Evolutionary conservation across 2,329 filamentous ascomycete species (phyloP).

Genomic region (Aspergillus ustus): DNA sequence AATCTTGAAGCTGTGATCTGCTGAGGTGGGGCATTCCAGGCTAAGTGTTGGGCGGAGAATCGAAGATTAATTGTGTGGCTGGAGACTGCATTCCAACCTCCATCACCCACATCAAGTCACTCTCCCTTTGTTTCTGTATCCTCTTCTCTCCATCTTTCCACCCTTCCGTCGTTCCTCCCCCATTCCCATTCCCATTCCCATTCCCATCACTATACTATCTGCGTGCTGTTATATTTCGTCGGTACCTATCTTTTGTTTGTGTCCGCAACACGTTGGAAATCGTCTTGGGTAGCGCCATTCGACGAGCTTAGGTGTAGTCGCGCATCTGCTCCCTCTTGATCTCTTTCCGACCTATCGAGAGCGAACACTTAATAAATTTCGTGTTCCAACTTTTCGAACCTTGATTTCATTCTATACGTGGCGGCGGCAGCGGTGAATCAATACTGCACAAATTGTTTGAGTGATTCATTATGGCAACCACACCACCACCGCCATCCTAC

Average conservation of each 20-base stretch:
- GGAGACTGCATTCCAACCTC: slow-evolving; percentile 13
- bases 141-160: neutral
- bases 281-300: slow-evolving; percentile 12
- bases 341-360: slow-evolving; percentile 13
- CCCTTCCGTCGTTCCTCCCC: slow-evolving; percentile 6
- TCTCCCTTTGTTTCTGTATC: neutral
- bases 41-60: neutral
- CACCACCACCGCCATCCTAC: slow-evolving; percentile 47
- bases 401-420: neutral
- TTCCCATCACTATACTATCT: slow-evolving; percentile 13
- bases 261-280: slow-evolving; percentile 9
- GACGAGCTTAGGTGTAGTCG: slow-evolving; percentile 23
- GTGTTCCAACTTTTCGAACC: slow-evolving; percentile 13
- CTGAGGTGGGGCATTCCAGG: slow-evolving; percentile 5
- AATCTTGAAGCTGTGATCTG: neutral
- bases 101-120: slow-evolving; percentile 3
- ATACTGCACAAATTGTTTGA: slow-evolving; percentile 3
- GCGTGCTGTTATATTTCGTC: slow-evolving; percentile 9
- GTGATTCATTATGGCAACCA: slow-evolving; percentile 47
- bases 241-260: slow-evolving; percentile 2
- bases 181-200: slow-evolving; percentile 16
- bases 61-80: slow-evolving; percentile 19
- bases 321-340: slow-evolving; percentile 27
- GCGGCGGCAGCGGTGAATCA: slow-evolving; percentile 2
- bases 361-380: neutral